phyloP scores from a whole-genome alignment of 2,329 filamentous ascomycete genomes.

The Aspergillus novofumigatus region DNA sequence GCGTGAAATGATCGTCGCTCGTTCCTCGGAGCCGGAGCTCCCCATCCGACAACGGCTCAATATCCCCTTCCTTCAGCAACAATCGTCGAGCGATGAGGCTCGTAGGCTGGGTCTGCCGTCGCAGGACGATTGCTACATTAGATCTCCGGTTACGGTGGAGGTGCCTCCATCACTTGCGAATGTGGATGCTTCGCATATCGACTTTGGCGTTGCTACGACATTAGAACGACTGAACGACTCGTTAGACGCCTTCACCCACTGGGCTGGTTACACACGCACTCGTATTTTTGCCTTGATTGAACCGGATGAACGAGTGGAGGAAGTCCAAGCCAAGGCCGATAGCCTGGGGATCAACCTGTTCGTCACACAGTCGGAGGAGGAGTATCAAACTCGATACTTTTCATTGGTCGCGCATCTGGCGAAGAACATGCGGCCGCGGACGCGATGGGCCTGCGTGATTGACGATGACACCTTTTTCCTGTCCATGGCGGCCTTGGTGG shows the following conservation, averaged over 20 bases:
- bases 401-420: slow-evolving; percentile 51
- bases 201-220: slow-evolving; percentile 57
- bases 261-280: slow-evolving; percentile 51
- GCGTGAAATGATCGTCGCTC: slow-evolving; percentile 25
- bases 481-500: slow-evolving; percentile 48
- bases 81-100: neutral
- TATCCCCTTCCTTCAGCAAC: slow-evolving; percentile 21
- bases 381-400: slow-evolving; percentile 53
- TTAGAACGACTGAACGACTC: slow-evolving; percentile 49
- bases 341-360: slow-evolving; percentile 41
- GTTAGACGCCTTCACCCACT: slow-evolving; percentile 51
- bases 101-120: slow-evolving; percentile 7
- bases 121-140: slow-evolving; percentile 36
- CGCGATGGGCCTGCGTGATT: slow-evolving; percentile 54
- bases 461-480: slow-evolving; percentile 64
- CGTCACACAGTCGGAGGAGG: slow-evolving; percentile 29
- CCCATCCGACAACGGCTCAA: slow-evolving; percentile 26
- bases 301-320: slow-evolving; percentile 25
- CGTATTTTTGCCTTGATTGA: slow-evolving; percentile 53
- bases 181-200: slow-evolving; percentile 47
- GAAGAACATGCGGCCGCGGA: slow-evolving; percentile 40
- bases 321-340: slow-evolving; percentile 33
- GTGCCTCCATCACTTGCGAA: slow-evolving; percentile 44
- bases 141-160: slow-evolving; percentile 44
- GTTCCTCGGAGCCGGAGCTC: slow-evolving; percentile 18